Base-by-base conservation (phyloP, 2,329 filamentous ascomycete species). In the Paecilomyces variotii region DNA sequence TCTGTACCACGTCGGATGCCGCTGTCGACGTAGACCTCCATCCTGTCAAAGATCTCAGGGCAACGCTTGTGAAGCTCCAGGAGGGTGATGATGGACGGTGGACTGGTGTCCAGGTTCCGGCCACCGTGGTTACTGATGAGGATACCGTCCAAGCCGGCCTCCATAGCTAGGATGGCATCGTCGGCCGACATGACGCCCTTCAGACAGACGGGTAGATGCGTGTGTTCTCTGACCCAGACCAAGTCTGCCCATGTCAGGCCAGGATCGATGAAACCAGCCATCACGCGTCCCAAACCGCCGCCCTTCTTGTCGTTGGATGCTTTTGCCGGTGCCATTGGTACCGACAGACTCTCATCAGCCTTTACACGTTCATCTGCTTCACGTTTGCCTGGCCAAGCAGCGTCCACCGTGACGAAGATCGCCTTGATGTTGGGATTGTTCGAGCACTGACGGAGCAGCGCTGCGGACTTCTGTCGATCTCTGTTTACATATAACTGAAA, bases 71-170 rank as follows among this genome's bases (percentile, higher is more conserved):
- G 78, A 12, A 84, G 75, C 62, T 84, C 81, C 2, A 84, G 67
- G 0, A 84, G 72, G 0, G 80, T 79, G 19, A 83, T 70, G 5
- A 83, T 79, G 0, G 77, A 76, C 0, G 81, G 78, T 30, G 68
- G 80, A 50, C 70, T 75, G 32, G 79, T 81, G 56, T 85, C 82
- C 1, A 83, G 72, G 1, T 81, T 80, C 28, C 83, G 73, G 2
- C 83, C 83, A 19, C 83, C 83, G 57, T 85, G 83, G 60, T 85
- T 86, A 60, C 79, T 82, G 34, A 86, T 62, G 59, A 84, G 68
- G 53, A 85, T 81, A 0, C 82, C 82, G 59, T 83, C 77, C 54
- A 81, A 73, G 0, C 81, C 81, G 57, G 75, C 69, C 52, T 79
- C 69, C 57, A 80, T 75, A 0, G 83, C 82, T 39, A 76, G 64